A percentile compares a stretch with the other conserved stretches of the same genome.
phyloP scores from a whole-genome alignment of 2,329 filamentous ascomycete species.

The Moelleriella libera region DNA sequence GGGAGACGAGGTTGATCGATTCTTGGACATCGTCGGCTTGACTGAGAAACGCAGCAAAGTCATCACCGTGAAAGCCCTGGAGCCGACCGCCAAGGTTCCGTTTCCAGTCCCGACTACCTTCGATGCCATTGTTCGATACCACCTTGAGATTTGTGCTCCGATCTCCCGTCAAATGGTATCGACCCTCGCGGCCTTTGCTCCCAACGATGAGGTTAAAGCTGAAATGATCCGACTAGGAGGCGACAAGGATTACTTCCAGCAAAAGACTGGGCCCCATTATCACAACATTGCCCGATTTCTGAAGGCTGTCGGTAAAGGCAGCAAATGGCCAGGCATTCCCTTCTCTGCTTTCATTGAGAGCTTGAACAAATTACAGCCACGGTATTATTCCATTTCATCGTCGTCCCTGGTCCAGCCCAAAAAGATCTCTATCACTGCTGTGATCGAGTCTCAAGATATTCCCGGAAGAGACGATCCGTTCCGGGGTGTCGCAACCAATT shows the following conservation, averaged over 20 bases:
- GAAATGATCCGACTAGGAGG: constrained; percentile 80
- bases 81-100: constrained; percentile 91
- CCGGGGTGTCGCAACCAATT: constrained; percentile 94
- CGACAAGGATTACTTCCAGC: constrained; percentile 92
- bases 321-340: constrained; percentile 72
- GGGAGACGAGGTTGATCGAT: constrained; percentile 80
- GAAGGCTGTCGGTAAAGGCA: constrained; percentile 53
- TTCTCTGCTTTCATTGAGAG: constrained; percentile 94
- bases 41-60: constrained; percentile 66
- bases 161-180: constrained; percentile 93
- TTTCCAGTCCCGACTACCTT: constrained; percentile 96
- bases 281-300: constrained; percentile 86
- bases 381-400: constrained; percentile 98
- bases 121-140: constrained; percentile 83
- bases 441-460: constrained; percentile 73
- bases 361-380: constrained; percentile 85
- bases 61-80: constrained; percentile 78
- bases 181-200: constrained; percentile 77
- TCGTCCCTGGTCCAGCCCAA: constrained; percentile 89
- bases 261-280: constrained; percentile 66
- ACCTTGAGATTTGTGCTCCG: constrained; percentile 90
- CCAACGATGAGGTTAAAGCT: constrained; percentile 68
- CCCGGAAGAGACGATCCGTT: constrained; percentile 67
- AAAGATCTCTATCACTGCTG: constrained; percentile 87
- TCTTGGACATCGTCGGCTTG: constrained; percentile 67